Evolutionary conservation across 805 yeast species (phyloP).

Genomic region (Wickerhamomyces chambardii): DNA sequence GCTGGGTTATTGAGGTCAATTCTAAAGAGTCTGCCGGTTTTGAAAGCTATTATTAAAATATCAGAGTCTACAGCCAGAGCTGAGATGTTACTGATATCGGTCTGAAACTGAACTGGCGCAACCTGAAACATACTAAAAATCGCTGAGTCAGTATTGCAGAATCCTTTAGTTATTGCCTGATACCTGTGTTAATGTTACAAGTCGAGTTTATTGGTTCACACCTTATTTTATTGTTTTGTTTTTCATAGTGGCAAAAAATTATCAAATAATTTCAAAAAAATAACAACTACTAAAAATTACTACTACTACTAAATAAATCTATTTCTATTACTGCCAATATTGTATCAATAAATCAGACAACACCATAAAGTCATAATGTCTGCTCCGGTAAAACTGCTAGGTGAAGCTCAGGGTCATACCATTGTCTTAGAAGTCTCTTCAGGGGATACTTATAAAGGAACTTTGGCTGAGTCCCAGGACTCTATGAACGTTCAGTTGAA

Average conservation of each 20-base stretch:
- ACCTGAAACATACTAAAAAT: constrained; percentile 2
- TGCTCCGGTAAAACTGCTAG: constrained; percentile 75
- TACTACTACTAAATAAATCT: no score
- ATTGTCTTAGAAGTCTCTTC: constrained; percentile 75
- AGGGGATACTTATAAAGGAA: constrained; percentile 87
- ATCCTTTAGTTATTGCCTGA: no score
- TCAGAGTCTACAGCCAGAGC: constrained; percentile 48
- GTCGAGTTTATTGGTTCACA: no score
- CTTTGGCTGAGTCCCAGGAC: constrained; percentile 76
- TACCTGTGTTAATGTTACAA: no score
- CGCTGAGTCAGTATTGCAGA: no score
- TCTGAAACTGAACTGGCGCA: constrained; percentile 43
- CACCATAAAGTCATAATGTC: constrained; percentile 11
- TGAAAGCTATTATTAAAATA: constrained; percentile 43
- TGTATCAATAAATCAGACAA: no score
- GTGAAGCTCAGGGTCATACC: constrained; percentile 85
- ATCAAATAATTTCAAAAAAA: no score
- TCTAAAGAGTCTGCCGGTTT: constrained; percentile 45
- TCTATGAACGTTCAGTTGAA: constrained; percentile 86
- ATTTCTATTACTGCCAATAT: no score
- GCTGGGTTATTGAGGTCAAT: constrained; percentile 63
- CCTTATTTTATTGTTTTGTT: no score
- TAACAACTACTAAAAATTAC: no score
- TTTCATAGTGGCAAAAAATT: no score
- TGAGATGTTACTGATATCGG: constrained; percentile 34